Evolutionary conservation across 192 early-diverging fungal genomes (phyloP), one percentile per base, ranked within the genome.

Genomic region (Chytriomyces confervae): DNA sequence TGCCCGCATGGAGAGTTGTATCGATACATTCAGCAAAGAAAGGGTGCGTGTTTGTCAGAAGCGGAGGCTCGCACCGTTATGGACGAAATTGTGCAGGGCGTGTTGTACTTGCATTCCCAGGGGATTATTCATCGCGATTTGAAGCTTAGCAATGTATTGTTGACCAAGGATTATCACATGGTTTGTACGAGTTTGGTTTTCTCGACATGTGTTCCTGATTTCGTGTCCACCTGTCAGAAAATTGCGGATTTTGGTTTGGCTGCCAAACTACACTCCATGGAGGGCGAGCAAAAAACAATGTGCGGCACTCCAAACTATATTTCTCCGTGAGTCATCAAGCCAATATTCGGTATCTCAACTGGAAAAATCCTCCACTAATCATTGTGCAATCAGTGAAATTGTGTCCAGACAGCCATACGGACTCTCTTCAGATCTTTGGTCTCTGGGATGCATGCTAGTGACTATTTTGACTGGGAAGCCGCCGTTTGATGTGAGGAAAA

Each of bases 271-370:
- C 81, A 75, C 47, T 80, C 70, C 23, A 75, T 71, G 1, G 78
- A 85, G 45, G 82, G 72, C 1, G 93, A 94, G 78, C 91, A 92
- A 51, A 86, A 89, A 66, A 93, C 92, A 0, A 84, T 93, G 86
- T 94, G 93, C 71, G 93, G 93, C 24, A 94, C 93, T 3, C 92
- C 92, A 16, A 93, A 91, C 71, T 94, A 94, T 78, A 93, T 94
- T 10, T 89, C 91, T 36, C 92, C 93, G 86, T 88, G 69, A 76
- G 82, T 85, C n/a, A n/a, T n/a, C n/a, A n/a, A n/a, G n/a, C n/a
- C n/a, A n/a, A n/a, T n/a, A n/a, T n/a, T 18, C 29, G 45, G 23
- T 13, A 50, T 43, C 16, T 49, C 70, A 70, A 79, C 18, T 23
- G 20, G 23, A 50, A 49, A 10, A 5, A 63, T 1, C 3, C 5